Evolutionary conservation across 129 eudicot genomes (phyloP).

Genomic region (Cynara cardunculus): DNA sequence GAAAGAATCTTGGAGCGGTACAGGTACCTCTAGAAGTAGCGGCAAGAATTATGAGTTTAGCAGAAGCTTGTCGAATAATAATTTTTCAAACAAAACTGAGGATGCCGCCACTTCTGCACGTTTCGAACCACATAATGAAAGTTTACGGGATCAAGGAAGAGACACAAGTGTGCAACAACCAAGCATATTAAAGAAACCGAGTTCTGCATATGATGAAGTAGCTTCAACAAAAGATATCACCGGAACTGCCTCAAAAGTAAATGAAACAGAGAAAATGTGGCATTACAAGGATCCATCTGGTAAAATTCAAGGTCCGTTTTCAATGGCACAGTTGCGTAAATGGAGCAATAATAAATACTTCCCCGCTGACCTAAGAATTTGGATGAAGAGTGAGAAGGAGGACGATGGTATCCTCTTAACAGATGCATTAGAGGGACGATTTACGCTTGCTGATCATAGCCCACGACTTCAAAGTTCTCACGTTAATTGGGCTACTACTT

Average conservation of each 20-base stretch:
- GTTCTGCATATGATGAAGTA: constrained; percentile 21
- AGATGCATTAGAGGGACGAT: constrained; percentile 70
- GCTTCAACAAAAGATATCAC: constrained; percentile 28
- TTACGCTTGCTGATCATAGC: constrained; percentile 29
- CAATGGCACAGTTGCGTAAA: constrained; percentile 83
- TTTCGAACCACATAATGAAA: constrained; percentile 35
- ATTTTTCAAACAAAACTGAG: constrained; percentile 31
- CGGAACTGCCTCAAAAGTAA: constrained; percentile 35
- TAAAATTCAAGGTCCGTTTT: constrained; percentile 95
- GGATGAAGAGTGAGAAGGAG: constrained; percentile 59
- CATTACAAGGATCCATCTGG: constrained; percentile 86
- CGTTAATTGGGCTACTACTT: constrained; percentile 7
- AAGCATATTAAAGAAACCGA: constrained; percentile 24
- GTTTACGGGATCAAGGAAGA: constrained; percentile 46
- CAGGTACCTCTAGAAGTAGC: constrained; percentile 25
- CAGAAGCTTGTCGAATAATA: constrained; percentile 47
- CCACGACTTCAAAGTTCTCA: constrained; percentile 5
- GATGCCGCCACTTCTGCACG: constrained; percentile 30
- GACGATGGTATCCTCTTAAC: constrained; percentile 59
- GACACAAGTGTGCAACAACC: constrained; percentile 34
- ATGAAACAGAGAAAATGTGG: constrained; percentile 78
- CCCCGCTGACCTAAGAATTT: constrained; percentile 65
- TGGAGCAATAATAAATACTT: constrained; percentile 90
- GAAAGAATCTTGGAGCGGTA: constrained; percentile 58
- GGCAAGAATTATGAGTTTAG: constrained; percentile 45